Base-by-base conservation (phyloP, 257 asterid species). In the Lavandula angustifolia region DNA sequence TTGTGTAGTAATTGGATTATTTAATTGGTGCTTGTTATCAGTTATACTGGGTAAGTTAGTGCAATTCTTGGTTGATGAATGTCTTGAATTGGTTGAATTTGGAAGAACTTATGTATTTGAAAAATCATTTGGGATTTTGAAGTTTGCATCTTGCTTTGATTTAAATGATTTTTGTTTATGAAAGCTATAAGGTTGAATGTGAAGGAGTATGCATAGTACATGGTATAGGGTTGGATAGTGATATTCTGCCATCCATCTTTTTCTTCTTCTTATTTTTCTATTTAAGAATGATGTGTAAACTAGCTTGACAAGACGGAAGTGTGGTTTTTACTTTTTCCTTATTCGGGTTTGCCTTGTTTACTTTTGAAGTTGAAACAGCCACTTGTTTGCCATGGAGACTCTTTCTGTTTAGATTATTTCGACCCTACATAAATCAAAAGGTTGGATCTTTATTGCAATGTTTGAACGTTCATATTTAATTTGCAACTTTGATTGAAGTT, bases 11-110 rank as follows among this genome's bases (percentile, higher is more conserved):
- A 35, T 72, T 34, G 73, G 34, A 31, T 65, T 33, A 42, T 51
- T 41, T 40, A 13, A 7, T 11, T 43, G 41, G 16, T 65, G 68
- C 17, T 57, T 42, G 40, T 12, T 53, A 43, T 59, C 72, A 17
- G 4, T 32, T 33, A 32, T 18, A 12, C 29, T 60, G 35, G 55
- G 11, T 67, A 7, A 59, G 63, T 27, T 33, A 44, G 14, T 6
- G 27, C 48, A 34, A 2, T 31, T 47, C 3, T 64, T 49, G 16
- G n/a, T 37, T 56, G 54, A 49, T 4, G 16, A 62, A 7, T 48
- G 17, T 9, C 41, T 69, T 49, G 64, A 68, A n/a, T 72, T 48
- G 68, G 56, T 10, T 60, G 54, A 16, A 33, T 72, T 54, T 13
- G 40, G 72, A 29, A 16, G 68, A 16, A 55, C 18, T 56, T n/a